Conservation (phyloP, 257 asterid species). For the Solanum lignicaule region DNA sequence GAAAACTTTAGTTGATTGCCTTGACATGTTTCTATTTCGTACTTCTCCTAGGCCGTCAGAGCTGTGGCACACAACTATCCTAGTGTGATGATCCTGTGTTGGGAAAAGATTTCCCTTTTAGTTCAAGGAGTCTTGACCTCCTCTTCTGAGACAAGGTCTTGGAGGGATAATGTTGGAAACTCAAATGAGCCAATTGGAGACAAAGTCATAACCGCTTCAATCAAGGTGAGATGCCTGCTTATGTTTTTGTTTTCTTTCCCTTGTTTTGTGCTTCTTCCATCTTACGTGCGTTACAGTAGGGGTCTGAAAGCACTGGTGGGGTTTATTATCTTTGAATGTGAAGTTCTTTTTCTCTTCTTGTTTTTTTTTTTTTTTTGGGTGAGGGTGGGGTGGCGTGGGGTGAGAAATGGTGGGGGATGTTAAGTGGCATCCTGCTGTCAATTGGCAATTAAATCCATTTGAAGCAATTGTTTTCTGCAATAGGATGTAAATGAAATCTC, state of each 20-base stretch:
- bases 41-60: constrained; percentile 68
- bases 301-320: not conserved
- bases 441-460: not conserved
- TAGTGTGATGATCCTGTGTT: constrained; percentile 48
- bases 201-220: constrained; percentile 65
- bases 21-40: constrained; percentile 6
- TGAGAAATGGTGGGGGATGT: not conserved
- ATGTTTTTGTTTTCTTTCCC: constrained; percentile 1
- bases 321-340: not conserved
- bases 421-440: not conserved
- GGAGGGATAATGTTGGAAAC: constrained; percentile 50
- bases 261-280: not conserved
- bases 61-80: constrained; percentile 93
- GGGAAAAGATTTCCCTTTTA: constrained; percentile 61
- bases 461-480: not conserved
- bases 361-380: not conserved
- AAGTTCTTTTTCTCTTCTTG: not conserved
- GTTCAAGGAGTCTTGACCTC: constrained; percentile 34
- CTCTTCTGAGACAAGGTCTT: constrained; percentile 36
- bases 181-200: constrained; percentile 47
- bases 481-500: not conserved
- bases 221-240: constrained; percentile 44
- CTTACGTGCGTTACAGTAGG: not conserved
- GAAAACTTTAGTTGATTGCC: not conserved
- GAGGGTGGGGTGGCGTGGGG: not conserved